These are phyloP conservation scores for Corymbia calophylla DNA, from an alignment of 441 rosid species.

Conservation along the genomic window DNA sequence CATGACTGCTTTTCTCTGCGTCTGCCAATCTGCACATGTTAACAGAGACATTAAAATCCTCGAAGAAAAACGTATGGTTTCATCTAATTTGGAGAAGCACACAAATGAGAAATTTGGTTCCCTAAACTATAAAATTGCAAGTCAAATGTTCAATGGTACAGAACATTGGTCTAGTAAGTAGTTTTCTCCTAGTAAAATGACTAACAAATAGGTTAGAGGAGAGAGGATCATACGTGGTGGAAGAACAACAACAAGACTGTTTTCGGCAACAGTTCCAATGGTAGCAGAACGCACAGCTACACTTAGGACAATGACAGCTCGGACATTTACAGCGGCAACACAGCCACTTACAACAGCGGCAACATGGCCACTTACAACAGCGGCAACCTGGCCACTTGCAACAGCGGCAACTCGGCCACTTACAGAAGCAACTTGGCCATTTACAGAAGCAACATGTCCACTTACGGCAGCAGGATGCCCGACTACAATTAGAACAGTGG, in stretches of 20 bases:
- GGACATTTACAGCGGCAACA: not conserved
- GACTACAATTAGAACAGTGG: conserved; percentile 30
- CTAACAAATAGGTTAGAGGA: not conserved
- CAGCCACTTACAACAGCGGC: not conserved
- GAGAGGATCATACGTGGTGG: not conserved
- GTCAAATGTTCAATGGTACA: not conserved
- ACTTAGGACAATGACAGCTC: not conserved
- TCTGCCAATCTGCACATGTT: not conserved
- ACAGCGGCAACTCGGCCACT: not conserved
- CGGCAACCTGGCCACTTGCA: not conserved
- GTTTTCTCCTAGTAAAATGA: not conserved
- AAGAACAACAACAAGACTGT: conserved; percentile 6
- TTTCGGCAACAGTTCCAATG: not conserved
- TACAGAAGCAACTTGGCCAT: not conserved
- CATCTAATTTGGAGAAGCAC: not conserved
- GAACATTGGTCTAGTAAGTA: not conserved
- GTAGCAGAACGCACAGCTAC: not conserved
- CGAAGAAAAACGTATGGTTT: not conserved
- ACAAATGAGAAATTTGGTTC: not conserved
- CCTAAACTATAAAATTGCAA: not conserved
- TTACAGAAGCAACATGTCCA: not conserved
- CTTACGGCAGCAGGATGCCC: not conserved
- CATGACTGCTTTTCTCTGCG: not conserved
- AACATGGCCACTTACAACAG: not conserved
- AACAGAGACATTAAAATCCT: not conserved